phyloP scores from a whole-genome alignment of 2,329 filamentous ascomycete species.

The Alternaria viburni region DNA sequence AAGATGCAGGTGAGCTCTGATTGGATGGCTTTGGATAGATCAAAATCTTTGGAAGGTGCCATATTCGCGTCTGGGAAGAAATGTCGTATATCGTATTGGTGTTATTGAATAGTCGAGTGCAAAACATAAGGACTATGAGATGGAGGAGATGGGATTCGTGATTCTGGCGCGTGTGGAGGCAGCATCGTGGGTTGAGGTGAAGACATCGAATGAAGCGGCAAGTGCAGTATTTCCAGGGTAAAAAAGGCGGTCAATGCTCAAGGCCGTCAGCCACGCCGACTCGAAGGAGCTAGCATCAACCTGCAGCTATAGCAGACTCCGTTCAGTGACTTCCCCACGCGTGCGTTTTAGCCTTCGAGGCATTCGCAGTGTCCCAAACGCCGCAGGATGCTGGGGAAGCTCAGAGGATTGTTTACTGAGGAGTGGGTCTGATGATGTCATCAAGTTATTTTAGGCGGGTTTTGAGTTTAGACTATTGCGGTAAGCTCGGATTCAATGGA shows the following conservation, averaged over 20 bases:
- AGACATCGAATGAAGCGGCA: not conserved
- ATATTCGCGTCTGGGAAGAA: not conserved
- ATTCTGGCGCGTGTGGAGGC: not conserved
- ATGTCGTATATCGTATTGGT: not conserved
- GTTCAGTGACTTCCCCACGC: not conserved
- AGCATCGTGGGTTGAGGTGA: slow-evolving; percentile 6
- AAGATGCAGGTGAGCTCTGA: not conserved
- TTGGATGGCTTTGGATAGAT: not conserved
- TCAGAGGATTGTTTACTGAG: not conserved
- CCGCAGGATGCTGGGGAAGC: not conserved
- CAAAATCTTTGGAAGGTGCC: not conserved
- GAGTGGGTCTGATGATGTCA: slow-evolving; percentile 12
- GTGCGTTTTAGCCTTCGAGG: not conserved
- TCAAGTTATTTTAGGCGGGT: not conserved
- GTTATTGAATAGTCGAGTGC: not conserved
- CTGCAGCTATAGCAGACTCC: not conserved
- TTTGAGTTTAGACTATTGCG: slow-evolving; percentile 3
- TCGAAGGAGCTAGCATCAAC: slow-evolving; percentile 1
- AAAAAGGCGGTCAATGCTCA: slow-evolving; percentile 10
- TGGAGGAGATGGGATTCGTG: not conserved
- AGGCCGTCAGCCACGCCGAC: slow-evolving; percentile 1
- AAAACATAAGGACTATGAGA: not conserved
- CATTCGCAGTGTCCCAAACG: not conserved
- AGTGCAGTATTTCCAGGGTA: slow-evolving; percentile 1
- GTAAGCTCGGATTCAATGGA: slow-evolving; percentile 1